phyloP scores from a whole-genome alignment of 805 yeast species.

The Cyberlindnera bimundalis region DNA sequence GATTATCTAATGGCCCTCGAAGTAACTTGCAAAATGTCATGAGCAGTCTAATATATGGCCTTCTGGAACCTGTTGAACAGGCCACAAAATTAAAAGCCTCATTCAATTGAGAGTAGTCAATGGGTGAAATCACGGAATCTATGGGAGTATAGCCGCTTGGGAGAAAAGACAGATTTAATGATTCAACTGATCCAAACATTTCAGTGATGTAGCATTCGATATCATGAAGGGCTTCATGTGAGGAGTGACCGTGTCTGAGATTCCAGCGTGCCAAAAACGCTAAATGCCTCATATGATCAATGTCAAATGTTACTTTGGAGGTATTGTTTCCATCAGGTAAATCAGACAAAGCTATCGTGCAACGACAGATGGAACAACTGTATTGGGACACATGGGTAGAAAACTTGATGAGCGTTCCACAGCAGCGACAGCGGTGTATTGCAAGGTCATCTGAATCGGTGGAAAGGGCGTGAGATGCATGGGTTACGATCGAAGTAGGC shows the following conservation, averaged over 20 bases:
- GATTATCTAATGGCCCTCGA: slow-evolving; percentile 41
- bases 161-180: slow-evolving; percentile 55
- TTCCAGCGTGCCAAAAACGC: slow-evolving; percentile 8
- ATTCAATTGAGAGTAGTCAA: slow-evolving; percentile 47
- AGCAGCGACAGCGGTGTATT: too few species aligned
- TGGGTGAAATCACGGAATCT: slow-evolving; percentile 32
- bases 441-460: too few species aligned
- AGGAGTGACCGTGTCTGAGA: slow-evolving; percentile 1
- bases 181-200: slow-evolving; percentile 44
- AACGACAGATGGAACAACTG: slow-evolving; percentile 64
- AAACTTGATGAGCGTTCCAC: slow-evolving; percentile 42
- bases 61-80: slow-evolving; percentile 50
- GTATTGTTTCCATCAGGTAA: slow-evolving; percentile 36
- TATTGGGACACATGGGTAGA: slow-evolving; percentile 38
- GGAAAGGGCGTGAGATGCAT: too few species aligned
- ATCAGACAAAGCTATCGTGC: too few species aligned
- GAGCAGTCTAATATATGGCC: slow-evolving; percentile 57
- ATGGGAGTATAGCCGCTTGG: slow-evolving; percentile 13
- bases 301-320: not conserved
- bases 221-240: slow-evolving; percentile 40
- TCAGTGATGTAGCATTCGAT: slow-evolving; percentile 44
- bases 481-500: too few species aligned
- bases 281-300: slow-evolving; percentile 2
- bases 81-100: slow-evolving; percentile 44
- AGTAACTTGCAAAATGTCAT: slow-evolving; percentile 49